phyloP scores from a whole-genome alignment of 2,329 filamentous ascomycete genomes.

The Thermothelomyces thermophilus region DNA sequence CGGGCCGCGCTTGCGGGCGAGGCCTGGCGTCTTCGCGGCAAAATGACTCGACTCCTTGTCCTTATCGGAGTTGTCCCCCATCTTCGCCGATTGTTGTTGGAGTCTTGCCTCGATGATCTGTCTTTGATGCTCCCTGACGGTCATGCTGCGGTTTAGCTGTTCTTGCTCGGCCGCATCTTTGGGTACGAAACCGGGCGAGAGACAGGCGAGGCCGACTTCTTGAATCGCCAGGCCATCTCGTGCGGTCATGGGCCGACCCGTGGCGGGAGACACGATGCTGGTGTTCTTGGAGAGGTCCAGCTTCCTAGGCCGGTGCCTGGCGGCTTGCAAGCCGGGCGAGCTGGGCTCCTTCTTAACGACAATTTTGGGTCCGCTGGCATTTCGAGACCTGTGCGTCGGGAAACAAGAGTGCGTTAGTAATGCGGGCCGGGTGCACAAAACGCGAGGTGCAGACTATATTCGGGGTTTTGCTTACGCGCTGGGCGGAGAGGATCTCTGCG shows the following conservation, averaged over 20 bases:
- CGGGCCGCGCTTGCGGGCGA: constrained; percentile 68
- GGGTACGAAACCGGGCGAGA: constrained; percentile 93
- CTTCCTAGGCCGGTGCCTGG: constrained; percentile 68
- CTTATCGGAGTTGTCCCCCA: constrained; percentile 58
- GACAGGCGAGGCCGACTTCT: constrained; percentile 85
- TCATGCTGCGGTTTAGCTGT: constrained; percentile 88
- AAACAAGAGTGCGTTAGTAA: constrained; percentile 18
- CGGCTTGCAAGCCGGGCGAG: constrained; percentile 70
- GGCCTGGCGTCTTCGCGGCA: constrained; percentile 64
- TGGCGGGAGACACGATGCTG: constrained; percentile 47
- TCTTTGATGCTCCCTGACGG: constrained; percentile 86
- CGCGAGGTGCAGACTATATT: not conserved
- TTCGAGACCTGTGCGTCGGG: constrained; percentile 39
- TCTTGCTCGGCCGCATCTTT: constrained; percentile 96
- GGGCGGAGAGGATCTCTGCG: constrained; percentile 50
- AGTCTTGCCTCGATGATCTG: constrained; percentile 89
- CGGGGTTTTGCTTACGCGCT: constrained; percentile 49
- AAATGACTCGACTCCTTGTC: constrained; percentile 47
- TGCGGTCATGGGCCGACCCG: constrained; percentile 65
- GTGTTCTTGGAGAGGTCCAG: constrained; percentile 65
- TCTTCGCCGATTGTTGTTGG: constrained; percentile 76
- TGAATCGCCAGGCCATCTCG: constrained; percentile 77
- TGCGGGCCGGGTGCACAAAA: constrained; percentile 14
- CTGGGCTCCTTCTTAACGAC: constrained; percentile 94
- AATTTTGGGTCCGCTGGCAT: constrained; percentile 62